phyloP scores from a whole-genome alignment of 2,329 filamentous ascomycete species.

The Zasmidium cellare region DNA sequence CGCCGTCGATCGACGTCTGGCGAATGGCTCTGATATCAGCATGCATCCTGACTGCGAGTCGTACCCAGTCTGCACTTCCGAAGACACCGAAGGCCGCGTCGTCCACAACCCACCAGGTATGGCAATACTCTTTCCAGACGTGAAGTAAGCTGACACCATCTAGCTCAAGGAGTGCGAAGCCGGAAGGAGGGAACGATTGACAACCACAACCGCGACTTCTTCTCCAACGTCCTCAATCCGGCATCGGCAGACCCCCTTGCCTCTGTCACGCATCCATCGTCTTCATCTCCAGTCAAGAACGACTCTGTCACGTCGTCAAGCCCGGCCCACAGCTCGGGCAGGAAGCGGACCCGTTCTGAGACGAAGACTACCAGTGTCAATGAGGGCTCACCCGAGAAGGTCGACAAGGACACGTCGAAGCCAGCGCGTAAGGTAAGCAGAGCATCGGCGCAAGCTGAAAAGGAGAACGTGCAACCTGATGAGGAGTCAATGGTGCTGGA shows the following conservation, averaged over 20 bases:
- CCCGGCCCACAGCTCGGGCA: conserved; percentile 17
- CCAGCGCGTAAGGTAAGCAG: conserved; percentile 28
- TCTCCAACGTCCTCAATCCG: conserved; percentile 26
- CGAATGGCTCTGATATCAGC: conserved; percentile 33
- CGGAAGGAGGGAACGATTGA: conserved; percentile 28
- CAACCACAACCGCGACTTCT: conserved; percentile 26
- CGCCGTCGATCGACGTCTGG: conserved; percentile 16
- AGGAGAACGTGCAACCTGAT: conserved; percentile 4
- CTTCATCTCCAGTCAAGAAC: background rate
- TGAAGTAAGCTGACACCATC: background rate
- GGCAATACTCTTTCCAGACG: background rate
- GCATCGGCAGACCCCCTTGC: conserved; percentile 5
- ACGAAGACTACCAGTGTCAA: conserved; percentile 24
- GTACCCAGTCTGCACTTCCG: conserved; percentile 32
- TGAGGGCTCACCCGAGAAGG: conserved; percentile 28
- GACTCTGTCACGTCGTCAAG: conserved; percentile 2
- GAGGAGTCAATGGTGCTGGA: conserved; percentile 5
- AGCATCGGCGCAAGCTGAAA: conserved; percentile 1
- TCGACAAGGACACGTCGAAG: conserved; percentile 14
- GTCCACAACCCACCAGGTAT: conserved; percentile 20
- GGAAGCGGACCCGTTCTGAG: conserved; percentile 30
- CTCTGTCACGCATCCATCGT: background rate
- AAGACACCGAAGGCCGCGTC: conserved; percentile 27
- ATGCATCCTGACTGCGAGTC: conserved; percentile 35
- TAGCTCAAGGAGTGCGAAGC: conserved; percentile 25